A percentile compares a stretch with the other conserved stretches of the same genome.
These are phyloP conservation scores for Acer negundo DNA, from an alignment of 345 rosid genomes.

Conservation along the genomic window DNA sequence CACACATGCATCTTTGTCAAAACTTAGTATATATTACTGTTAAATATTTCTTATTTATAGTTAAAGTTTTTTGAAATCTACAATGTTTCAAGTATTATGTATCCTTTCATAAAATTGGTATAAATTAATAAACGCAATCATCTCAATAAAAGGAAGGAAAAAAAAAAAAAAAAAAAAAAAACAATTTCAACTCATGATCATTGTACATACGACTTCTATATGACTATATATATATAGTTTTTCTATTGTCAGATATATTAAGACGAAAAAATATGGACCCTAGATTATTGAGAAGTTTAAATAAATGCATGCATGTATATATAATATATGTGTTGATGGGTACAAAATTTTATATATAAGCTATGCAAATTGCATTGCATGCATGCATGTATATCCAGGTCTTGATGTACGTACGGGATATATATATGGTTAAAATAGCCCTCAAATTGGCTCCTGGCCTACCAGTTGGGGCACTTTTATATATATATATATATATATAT, in stretches of 20 bases:
- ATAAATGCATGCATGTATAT: too few species aligned
- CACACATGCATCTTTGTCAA: not conserved
- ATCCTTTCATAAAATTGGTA: not conserved
- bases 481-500: not conserved
- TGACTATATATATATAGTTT: too few species aligned
- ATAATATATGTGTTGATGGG: not conserved
- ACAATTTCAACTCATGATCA: not conserved
- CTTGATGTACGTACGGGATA: not conserved
- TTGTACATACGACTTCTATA: not conserved
- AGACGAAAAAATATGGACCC: too few species aligned
- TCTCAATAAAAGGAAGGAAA: not conserved
- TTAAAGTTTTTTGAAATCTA: too few species aligned
- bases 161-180: too few species aligned
- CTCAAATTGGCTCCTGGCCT: slow-evolving; percentile 30
- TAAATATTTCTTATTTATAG: not conserved
- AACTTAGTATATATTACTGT: too few species aligned
- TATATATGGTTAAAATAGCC: not conserved
- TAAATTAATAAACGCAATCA: too few species aligned
- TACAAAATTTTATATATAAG: not conserved
- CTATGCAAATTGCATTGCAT: not conserved
- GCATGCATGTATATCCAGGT: slow-evolving; percentile 8
- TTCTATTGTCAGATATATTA: too few species aligned
- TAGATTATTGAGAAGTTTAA: too few species aligned
- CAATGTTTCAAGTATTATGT: not conserved
- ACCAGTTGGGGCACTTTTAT: slow-evolving; percentile 20